Evolutionary conservation across 805 yeast species (phyloP).

Genomic region (Candida succiphila): DNA sequence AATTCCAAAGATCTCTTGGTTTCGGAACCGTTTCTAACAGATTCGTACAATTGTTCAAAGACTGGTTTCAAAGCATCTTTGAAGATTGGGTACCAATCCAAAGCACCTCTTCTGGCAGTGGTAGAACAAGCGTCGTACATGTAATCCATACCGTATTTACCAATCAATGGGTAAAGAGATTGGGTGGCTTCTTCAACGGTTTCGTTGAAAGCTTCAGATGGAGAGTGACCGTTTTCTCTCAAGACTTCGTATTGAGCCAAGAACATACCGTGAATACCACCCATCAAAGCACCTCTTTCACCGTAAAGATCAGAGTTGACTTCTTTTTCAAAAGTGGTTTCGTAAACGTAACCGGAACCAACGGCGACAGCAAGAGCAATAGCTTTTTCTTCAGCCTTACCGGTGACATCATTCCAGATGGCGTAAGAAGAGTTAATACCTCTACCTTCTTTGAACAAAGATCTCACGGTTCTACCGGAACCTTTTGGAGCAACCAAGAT

Average conservation of each 20-base stretch:
- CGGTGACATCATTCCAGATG: conserved; percentile 98
- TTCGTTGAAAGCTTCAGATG: conserved; percentile 99
- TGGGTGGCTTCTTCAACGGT: conserved; percentile 99
- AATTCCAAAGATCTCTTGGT: conserved; percentile 96
- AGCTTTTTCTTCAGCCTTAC: conserved; percentile 99
- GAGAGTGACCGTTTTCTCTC: conserved; percentile 99
- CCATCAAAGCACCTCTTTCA: conserved; percentile 99
- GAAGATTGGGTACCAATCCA: conserved; percentile 99
- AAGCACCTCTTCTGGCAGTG: conserved; percentile 99
- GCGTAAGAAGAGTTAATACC: conserved; percentile 99
- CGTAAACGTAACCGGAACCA: conserved; percentile 99
- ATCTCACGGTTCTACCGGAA: conserved; percentile 99
- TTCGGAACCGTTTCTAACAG: conserved; percentile 94
- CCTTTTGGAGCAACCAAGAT: conserved; percentile 99
- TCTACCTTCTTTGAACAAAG: conserved; percentile 99
- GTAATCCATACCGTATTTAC: conserved; percentile 99
- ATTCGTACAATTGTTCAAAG: conserved; percentile 89
- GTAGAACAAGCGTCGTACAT: conserved; percentile 99
- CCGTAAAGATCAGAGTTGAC: conserved; percentile 99
- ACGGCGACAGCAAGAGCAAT: conserved; percentile 97
- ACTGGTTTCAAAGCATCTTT: conserved; percentile 98
- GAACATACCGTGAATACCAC: conserved; percentile 99
- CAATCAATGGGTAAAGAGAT: conserved; percentile 96
- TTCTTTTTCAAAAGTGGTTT: conserved; percentile 98
- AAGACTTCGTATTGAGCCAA: conserved; percentile 99